Evolutionary conservation across 305 asterid genomes (phyloP), one percentile per base, ranked within the genome.

Genomic region (Solanum hybrid): DNA sequence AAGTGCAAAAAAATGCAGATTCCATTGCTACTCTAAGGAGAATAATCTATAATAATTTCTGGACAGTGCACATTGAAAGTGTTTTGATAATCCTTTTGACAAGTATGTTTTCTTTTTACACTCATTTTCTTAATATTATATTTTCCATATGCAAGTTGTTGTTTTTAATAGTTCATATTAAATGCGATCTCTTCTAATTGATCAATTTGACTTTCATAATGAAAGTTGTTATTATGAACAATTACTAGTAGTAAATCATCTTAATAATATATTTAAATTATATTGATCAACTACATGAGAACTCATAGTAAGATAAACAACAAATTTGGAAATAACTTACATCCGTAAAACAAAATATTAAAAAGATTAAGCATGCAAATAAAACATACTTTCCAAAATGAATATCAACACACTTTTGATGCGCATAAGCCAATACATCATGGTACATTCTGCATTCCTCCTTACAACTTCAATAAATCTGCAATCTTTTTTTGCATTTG

Each of bases 1-100:
- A 90, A 32, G n/a, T 95, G 98, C 84, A 87, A 86, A 66, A 40
- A 12, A 42, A 85, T 96, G 96, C 40, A 90, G 97, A 87, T 94
- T 96, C 89, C 91, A 88, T 2, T 90, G 93, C 31, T 95, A 96
- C 79, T 79, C 66, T 80, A 64, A 3, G 3, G 22, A n/a, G 27
- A 0, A 19, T 1, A 2, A 60, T 60, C 26, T 60, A 7, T 19
- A 26, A 60, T 60, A 26, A 56, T 56, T 56, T 56, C 19, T 56
- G 71, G 71, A 26, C 10, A 19, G 19, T 19, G 11, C 10, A 19
- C 71, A 5, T 60, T 60, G 71, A 19, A 60, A 19, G 11, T 19
- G 24, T 19, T 60, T 60, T 51, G 26, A 60, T 7, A 0, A 2
- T 19, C 26, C 26, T 60, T 60, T 19, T 7, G 26, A 8, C 2